These are phyloP conservation scores for Chlorella ohadii DNA, from an alignment of 139 green algal species.

Conservation along the genomic window DNA sequence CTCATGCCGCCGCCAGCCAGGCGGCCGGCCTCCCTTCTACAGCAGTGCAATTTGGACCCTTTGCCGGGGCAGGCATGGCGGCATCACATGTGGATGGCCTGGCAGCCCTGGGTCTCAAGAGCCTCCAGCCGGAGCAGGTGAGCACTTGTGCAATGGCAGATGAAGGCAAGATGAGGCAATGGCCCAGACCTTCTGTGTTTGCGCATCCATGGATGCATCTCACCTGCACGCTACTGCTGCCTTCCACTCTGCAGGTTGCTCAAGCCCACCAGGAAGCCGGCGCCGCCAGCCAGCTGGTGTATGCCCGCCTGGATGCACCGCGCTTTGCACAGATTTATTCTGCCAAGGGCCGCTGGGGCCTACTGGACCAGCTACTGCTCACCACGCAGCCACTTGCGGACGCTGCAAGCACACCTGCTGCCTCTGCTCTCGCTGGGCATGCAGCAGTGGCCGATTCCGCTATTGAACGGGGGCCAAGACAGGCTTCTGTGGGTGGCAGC, in stretches of 20 bases:
- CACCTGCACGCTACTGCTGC: too few species aligned
- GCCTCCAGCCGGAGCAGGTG: not conserved
- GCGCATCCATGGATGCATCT: too few species aligned
- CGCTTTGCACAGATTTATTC: slow-evolving; percentile 36
- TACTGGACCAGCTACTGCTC: slow-evolving; percentile 13
- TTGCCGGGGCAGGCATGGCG: slow-evolving; percentile 43
- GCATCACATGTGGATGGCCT: not conserved
- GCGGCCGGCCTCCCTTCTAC: slow-evolving; percentile 20
- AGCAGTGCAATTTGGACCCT: slow-evolving; percentile 44
- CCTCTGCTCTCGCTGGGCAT: too few species aligned
- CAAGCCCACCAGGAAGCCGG: not conserved
- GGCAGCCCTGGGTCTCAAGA: not conserved
- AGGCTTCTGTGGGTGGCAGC: not conserved
- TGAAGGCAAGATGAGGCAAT: too few species aligned
- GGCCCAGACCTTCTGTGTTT: too few species aligned
- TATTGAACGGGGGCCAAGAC: too few species aligned
- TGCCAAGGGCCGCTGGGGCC: slow-evolving; percentile 36
- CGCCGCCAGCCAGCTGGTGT: slow-evolving; percentile 16
- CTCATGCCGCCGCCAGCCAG: not conserved
- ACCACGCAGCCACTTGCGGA: too few species aligned
- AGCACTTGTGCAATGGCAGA: too few species aligned
- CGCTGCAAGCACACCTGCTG: too few species aligned
- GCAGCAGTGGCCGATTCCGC: too few species aligned
- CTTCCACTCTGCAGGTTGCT: not conserved
- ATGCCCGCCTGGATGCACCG: slow-evolving; percentile 17